Conservation (phyloP, 805 yeast species). For the Candida sakaeoensis region DNA sequence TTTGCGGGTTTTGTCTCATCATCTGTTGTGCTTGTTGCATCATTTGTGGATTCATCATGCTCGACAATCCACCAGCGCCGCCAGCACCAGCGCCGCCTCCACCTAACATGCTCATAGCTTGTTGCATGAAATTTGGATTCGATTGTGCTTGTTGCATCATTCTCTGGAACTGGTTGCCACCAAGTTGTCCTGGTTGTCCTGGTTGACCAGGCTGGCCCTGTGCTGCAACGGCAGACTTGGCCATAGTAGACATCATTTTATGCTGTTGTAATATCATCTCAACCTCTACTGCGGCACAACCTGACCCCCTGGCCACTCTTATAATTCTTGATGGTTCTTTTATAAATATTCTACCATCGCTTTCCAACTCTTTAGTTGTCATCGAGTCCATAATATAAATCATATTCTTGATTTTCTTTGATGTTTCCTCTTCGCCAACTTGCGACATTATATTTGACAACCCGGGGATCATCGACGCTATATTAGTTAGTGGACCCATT, state of each 20-base stretch:
- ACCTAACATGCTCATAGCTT: conserved; percentile 62
- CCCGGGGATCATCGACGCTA: conserved; percentile 94
- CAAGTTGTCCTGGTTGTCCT: conserved; percentile 6
- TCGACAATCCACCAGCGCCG: conserved; percentile 29
- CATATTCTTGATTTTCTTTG: conserved; percentile 80
- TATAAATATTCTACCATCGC: conserved; percentile 78
- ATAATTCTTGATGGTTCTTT: conserved; percentile 82
- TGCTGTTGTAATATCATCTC: conserved; percentile 90
- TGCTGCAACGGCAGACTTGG: conserved; percentile 58
- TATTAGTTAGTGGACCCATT: conserved; percentile 94
- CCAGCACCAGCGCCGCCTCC: conserved; percentile 44
- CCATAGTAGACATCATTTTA: conserved; percentile 92
- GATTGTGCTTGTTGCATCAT: conserved; percentile 55
- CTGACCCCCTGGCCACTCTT: conserved; percentile 92
- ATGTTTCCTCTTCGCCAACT: conserved; percentile 89
- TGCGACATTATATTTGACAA: conserved; percentile 79
- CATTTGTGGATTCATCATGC: conserved; percentile 58
- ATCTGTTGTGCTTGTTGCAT: conserved; percentile 46
- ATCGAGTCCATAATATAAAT: conserved; percentile 91
- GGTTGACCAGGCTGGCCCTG: conserved; percentile 11
- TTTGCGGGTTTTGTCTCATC: conserved; percentile 42
- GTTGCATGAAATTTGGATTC: conserved; percentile 51
- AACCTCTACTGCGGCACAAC: conserved; percentile 87
- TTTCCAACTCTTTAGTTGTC: conserved; percentile 87
- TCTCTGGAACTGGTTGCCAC: conserved; percentile 42